phyloP scores from a whole-genome alignment of 2,329 filamentous ascomycete species.

The Fragosphaeria purpurea region DNA sequence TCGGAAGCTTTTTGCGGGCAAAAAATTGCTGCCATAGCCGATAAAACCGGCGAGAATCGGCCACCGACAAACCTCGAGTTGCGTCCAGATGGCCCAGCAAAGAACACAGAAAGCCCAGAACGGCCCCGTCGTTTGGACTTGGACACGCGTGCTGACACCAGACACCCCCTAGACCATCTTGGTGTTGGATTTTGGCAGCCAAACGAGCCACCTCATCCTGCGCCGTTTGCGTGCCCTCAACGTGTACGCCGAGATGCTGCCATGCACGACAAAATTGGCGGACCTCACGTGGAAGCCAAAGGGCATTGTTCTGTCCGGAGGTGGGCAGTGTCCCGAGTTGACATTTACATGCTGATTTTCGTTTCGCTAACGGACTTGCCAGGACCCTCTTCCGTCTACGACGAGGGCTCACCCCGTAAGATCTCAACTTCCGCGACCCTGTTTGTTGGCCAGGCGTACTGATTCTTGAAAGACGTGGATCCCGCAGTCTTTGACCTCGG shows the following conservation, averaged over 20 bases:
- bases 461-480: conserved; percentile 49
- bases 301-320: conserved; percentile 70
- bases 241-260: conserved; percentile 73
- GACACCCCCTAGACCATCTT: conserved; percentile 48
- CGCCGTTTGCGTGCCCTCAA: conserved; percentile 64
- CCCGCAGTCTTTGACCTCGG: conserved; percentile 62
- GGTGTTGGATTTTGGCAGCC: conserved; percentile 61
- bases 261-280: conserved; percentile 71
- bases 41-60: background rate
- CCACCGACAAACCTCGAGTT: too few species aligned
- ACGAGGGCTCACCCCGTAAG: conserved; percentile 24
- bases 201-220: conserved; percentile 66
- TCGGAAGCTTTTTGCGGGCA: background rate
- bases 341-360: too few species aligned
- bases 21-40: background rate
- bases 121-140: too few species aligned
- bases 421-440: background rate
- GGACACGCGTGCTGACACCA: background rate
- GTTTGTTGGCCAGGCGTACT: background rate
- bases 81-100: background rate
- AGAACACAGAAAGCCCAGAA: background rate
- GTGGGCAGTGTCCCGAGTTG: conserved; percentile 27
- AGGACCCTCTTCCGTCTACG: conserved; percentile 25
- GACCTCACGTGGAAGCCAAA: conserved; percentile 72
- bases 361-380: background rate